phyloP scores from a whole-genome alignment of 345 rosid species.

The Acer saccharum region DNA sequence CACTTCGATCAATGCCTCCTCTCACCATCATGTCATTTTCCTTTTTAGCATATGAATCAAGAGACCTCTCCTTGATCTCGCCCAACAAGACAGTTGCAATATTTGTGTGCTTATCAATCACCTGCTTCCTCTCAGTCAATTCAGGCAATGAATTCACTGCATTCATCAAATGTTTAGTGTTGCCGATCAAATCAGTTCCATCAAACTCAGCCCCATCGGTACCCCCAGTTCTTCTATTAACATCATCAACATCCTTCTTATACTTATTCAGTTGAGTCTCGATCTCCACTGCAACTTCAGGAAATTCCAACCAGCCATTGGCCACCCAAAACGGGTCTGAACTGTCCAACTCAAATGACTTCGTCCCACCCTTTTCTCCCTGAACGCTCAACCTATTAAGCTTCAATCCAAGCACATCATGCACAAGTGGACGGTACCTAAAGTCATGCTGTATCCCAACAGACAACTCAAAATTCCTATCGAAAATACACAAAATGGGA shows the following conservation, averaged over 20 bases:
- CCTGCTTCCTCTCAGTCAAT: conserved; percentile 89
- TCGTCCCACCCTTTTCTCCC: conserved; percentile 90
- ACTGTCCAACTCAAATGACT: conserved; percentile 83
- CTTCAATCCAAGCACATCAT: conserved; percentile 90
- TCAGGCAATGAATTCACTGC: conserved; percentile 97
- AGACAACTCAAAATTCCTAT: conserved; percentile 82
- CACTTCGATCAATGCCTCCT: conserved; percentile 79
- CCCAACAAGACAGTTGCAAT: conserved; percentile 89
- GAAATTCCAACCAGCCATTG: conserved; percentile 90
- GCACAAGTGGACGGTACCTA: conserved; percentile 92
- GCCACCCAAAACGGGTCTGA: conserved; percentile 89
- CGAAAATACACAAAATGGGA: conserved; percentile 86
- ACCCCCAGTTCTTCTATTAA: conserved; percentile 88
- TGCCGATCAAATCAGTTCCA: conserved; percentile 90
- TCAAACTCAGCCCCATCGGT: conserved; percentile 84
- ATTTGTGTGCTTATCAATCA: conserved; percentile 97
- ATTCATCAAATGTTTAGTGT: conserved; percentile 96
- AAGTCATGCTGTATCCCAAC: conserved; percentile 96
- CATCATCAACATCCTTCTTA: conserved; percentile 96
- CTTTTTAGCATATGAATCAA: conserved; percentile 87
- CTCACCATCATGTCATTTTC: conserved; percentile 92
- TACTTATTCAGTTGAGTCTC: conserved; percentile 86
- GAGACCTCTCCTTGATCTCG: conserved; percentile 95
- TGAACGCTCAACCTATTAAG: conserved; percentile 81
- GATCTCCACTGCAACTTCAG: conserved; percentile 95